Conservation (phyloP, 1,284 basidiomycete species). For the Heliocybe sulcata region DNA sequence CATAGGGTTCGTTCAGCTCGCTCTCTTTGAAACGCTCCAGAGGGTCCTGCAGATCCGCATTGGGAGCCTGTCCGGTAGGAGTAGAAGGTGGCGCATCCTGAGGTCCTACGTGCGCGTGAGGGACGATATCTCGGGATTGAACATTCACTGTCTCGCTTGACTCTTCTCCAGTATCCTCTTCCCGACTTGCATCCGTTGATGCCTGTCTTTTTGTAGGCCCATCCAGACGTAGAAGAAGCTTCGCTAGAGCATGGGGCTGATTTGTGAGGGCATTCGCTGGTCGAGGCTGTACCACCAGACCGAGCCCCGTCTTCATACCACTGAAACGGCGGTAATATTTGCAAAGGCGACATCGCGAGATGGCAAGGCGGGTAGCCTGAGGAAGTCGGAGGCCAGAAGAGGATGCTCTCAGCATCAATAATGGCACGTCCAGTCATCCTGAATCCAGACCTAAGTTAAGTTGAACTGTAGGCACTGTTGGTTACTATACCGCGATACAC, state of each 20-base stretch:
- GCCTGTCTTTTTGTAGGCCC: background rate
- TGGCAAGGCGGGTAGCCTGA: conserved; percentile 6
- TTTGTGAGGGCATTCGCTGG: background rate
- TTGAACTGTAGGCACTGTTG: background rate
- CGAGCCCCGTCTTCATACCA: background rate
- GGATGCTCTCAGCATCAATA: conserved; percentile 80
- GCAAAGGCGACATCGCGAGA: background rate
- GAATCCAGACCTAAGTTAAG: conserved; percentile 4
- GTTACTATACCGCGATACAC: conserved; percentile 2
- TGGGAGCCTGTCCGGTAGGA: background rate
- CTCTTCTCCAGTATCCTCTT: background rate
- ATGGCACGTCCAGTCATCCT: conserved; percentile 69
- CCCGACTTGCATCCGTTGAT: background rate
- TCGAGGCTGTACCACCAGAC: background rate
- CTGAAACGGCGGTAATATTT: background rate
- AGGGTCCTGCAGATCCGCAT: background rate
- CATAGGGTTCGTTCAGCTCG: background rate
- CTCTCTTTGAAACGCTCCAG: background rate
- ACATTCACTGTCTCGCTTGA: background rate
- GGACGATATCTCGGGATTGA: background rate
- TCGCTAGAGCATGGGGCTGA: background rate
- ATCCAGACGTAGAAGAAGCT: background rate
- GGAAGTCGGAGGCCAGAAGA: conserved; percentile 50
- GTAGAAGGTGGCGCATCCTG: background rate
- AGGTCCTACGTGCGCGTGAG: no score